Evolutionary conservation across 371 early-diverging fungal species (phyloP), one percentile per base, ranked within the genome.

Genomic region (Choanephora cucurbitarum): DNA sequence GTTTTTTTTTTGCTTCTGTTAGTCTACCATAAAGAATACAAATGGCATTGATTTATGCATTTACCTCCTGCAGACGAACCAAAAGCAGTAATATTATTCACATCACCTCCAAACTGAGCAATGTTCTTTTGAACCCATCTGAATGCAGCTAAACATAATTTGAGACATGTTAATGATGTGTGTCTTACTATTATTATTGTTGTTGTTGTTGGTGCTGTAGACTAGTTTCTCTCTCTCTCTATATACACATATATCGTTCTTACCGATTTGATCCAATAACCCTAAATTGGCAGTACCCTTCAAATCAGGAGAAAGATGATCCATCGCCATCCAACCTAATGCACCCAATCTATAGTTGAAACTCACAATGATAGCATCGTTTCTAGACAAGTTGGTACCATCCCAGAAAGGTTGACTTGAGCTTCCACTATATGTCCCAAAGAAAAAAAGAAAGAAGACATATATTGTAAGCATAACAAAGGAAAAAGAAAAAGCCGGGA

Each of bases 271-370:
- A 60, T 74, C 75, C 7, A 69, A 44, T 18, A 74, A 33, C 1
- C 75, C 75, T 43, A 64, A 50, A 47, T 74, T 74, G 3, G 58
- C 57, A 14, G 59, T 52, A 0, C 56, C 64, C 39, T 67, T 56
- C 5, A 66, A 58, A 4, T 66, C 66, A 15, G 52, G 9, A 7
- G 70, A 66, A 7, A 70, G 15, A 43, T 70, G 70, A 28, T 62
- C 66, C 63, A 70, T 54, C 0, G 63, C 23, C 55, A 67, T 65
- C 60, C 68, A 74, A 0, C 75, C 75, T 2, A 74, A 44, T 0
- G 75, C 64, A 3, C 75, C 70, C 14, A 74, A 47, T 32, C 75
- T 55, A 44, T 74, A 74, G 24, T 74, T 74, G 43, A 74, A 70
- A 21, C 69, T 65, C 0, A 74, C 75, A 22, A 66, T 64, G 31